phyloP scores from a whole-genome alignment of 176 grass and related monocot species.

The Poa annua region DNA sequence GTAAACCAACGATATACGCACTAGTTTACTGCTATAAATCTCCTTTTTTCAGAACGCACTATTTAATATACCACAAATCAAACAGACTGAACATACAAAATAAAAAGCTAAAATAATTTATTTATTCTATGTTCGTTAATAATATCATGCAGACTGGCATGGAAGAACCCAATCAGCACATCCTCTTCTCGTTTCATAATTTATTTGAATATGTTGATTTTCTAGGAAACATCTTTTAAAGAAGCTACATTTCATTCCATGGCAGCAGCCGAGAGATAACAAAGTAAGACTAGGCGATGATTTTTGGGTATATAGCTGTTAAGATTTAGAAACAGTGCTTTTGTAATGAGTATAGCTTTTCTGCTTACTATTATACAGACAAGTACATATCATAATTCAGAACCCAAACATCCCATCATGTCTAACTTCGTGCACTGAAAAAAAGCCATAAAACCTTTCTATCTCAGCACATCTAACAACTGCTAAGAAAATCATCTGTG shows the following conservation, averaged over 20 bases:
- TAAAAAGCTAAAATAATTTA: neutral
- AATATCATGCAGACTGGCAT: neutral
- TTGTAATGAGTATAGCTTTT: slow-evolving; percentile 10
- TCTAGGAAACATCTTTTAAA: slow-evolving; percentile 2
- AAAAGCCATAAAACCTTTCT: neutral
- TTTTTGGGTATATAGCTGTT: neutral
- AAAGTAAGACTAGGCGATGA: neutral
- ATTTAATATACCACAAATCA: slow-evolving; percentile 2
- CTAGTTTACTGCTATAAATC: neutral
- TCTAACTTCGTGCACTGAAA: neutral
- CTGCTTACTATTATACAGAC: neutral
- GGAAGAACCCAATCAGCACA: neutral
- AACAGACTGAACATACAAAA: neutral
- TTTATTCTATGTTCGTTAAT: neutral
- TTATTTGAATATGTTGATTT: neutral
- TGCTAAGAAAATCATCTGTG: neutral
- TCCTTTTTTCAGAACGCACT: neutral
- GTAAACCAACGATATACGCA: neutral
- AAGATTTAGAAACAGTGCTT: neutral
- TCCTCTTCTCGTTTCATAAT: neutral
- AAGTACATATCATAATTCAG: slow-evolving; percentile 7
- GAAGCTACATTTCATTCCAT: slow-evolving; percentile 21
- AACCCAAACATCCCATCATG: neutral
- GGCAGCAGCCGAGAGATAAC: neutral
- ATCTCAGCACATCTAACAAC: slow-evolving; percentile 22